Conservation (phyloP, 2,329 filamentous ascomycete species). For the Geosmithia putterillii region DNA sequence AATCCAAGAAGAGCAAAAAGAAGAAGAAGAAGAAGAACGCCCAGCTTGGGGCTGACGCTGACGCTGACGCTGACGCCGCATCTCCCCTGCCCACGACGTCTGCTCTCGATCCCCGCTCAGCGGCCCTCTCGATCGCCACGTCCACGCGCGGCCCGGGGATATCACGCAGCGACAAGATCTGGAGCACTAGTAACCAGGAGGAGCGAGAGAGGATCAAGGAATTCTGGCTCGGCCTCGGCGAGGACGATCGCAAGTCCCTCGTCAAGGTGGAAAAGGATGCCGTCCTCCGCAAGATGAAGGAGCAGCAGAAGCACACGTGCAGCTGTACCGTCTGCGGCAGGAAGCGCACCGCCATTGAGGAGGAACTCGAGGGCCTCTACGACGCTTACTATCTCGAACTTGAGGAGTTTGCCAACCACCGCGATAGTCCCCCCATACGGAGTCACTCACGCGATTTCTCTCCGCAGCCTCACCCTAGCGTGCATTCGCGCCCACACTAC, state of each 20-base stretch:
- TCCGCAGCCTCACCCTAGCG: no score
- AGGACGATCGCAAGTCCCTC: slow-evolving; percentile 86
- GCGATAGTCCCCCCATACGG: slow-evolving; percentile 47
- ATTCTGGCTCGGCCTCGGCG: slow-evolving; percentile 90
- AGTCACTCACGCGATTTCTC: slow-evolving; percentile 46
- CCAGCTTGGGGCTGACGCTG: neutral
- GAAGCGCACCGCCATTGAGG: slow-evolving; percentile 93
- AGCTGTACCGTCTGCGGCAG: slow-evolving; percentile 95
- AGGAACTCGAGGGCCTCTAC: slow-evolving; percentile 93
- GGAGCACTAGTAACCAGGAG: slow-evolving; percentile 90
- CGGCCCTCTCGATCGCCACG: slow-evolving; percentile 12
- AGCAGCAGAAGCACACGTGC: slow-evolving; percentile 98
- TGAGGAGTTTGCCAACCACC: slow-evolving; percentile 89
- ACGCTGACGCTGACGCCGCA: neutral
- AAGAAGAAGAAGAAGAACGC: slow-evolving; percentile 48
- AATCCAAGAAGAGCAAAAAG: slow-evolving; percentile 52
- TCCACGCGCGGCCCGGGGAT: slow-evolving; percentile 27
- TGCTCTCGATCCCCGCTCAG: neutral
- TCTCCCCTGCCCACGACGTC: neutral
- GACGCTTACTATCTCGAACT: slow-evolving; percentile 98
- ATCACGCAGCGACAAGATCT: slow-evolving; percentile 70
- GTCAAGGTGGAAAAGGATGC: slow-evolving; percentile 99
- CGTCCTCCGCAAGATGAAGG: slow-evolving; percentile 98
- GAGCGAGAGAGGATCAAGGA: slow-evolving; percentile 96
- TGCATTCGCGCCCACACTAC: no score